Percentiles rank a stretch among this genome's conserved stretches.
Conservation (phyloP, 2,329 filamentous ascomycete species). For the Epichloe baconii region DNA sequence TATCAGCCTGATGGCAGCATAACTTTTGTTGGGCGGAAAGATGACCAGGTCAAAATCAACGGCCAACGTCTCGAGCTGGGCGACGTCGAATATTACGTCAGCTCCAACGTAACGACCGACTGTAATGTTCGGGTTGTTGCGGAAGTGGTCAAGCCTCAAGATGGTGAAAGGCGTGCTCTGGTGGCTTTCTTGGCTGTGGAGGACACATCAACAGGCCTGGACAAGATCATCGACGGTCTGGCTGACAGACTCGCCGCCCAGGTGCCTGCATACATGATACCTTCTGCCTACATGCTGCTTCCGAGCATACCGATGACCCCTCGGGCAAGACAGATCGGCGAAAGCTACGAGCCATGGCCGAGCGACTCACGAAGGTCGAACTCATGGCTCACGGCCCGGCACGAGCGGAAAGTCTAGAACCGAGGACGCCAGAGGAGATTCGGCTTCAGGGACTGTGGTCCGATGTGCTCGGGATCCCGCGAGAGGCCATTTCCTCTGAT, state of each 20-base stretch:
- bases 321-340: constrained; percentile 11
- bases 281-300: constrained; percentile 7
- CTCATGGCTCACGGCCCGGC: background rate
- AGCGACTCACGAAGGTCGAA: constrained; percentile 4
- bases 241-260: background rate
- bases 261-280: constrained; percentile 8
- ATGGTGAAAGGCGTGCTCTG: background rate
- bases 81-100: constrained; percentile 3
- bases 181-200: background rate
- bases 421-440: background rate
- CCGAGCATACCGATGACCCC: constrained; percentile 7
- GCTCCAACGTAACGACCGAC: background rate
- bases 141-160: background rate
- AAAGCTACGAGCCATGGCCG: constrained; percentile 4
- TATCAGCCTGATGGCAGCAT: constrained; percentile 23
- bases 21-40: constrained; percentile 29
- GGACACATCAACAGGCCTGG: background rate
- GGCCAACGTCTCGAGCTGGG: constrained; percentile 21
- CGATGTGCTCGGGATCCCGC: constrained; percentile 3
- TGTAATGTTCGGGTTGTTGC: background rate
- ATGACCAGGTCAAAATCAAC: constrained; percentile 42
- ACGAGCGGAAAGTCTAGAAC: background rate
- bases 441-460: constrained; percentile 7
- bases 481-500: constrained; percentile 2
- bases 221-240: background rate